Conservation (phyloP, 805 yeast genomes). For the Kodamaea sagamina region DNA sequence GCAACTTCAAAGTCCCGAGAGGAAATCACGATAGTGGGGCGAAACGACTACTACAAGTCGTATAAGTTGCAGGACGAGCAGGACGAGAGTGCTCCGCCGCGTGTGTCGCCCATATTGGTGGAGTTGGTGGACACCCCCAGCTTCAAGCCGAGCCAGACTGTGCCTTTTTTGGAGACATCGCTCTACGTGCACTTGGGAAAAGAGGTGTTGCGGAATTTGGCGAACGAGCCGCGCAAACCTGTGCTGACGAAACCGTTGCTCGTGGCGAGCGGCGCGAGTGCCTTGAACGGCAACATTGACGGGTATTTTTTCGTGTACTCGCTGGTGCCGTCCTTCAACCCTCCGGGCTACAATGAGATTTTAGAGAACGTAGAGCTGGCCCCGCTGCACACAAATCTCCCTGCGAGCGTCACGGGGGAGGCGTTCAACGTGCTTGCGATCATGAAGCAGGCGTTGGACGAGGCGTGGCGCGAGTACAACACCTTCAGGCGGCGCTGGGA, state of each 20-base stretch:
- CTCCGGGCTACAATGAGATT: conserved; percentile 56
- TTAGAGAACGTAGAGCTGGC: conserved; percentile 17
- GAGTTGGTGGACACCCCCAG: conserved; percentile 79
- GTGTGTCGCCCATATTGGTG: conserved; percentile 57
- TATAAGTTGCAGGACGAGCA: conserved; percentile 16
- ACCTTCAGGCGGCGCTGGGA: conserved; percentile 59
- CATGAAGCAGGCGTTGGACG: conserved; percentile 58
- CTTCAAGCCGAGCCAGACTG: conserved; percentile 62
- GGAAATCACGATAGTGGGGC: conserved; percentile 15
- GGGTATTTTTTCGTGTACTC: conserved; percentile 72
- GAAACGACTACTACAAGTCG: conserved; percentile 25
- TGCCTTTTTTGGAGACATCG: conserved; percentile 76
- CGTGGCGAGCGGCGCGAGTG: conserved; percentile 79
- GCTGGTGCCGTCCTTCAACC: conserved; percentile 62
- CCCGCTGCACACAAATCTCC: conserved; percentile 1
- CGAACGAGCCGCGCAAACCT: conserved; percentile 60
- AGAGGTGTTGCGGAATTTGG: conserved; percentile 60
- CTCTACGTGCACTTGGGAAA: conserved; percentile 61
- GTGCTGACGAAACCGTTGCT: conserved; percentile 66
- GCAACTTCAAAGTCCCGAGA: not conserved
- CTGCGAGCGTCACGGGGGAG: conserved; percentile 18
- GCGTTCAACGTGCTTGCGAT: conserved; percentile 43
- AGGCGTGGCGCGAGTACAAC: conserved; percentile 73
- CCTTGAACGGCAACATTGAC: conserved; percentile 71
- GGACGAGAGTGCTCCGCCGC: conserved; percentile 41